phyloP scores from a whole-genome alignment of 2,329 filamentous ascomycete species.

The Colletotrichum musae region DNA sequence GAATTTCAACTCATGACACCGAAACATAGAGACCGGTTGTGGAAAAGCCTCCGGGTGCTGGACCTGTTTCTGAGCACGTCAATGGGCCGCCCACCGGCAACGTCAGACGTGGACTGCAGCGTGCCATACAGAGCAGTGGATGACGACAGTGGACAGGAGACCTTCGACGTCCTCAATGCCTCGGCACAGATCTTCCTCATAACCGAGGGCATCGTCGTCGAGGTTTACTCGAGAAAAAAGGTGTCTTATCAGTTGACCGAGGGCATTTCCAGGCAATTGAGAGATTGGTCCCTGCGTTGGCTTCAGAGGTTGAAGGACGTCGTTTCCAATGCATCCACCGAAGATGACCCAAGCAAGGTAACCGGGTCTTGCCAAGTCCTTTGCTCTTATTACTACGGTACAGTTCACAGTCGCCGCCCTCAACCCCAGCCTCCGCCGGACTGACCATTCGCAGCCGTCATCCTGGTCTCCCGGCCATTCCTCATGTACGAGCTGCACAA shows the following conservation, averaged over 20 bases:
- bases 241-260: slow-evolving; percentile 68
- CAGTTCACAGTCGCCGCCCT: not conserved
- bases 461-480: slow-evolving; percentile 69
- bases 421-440: not conserved
- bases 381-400: slow-evolving; percentile 65
- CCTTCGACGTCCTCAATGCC: slow-evolving; percentile 63
- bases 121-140: slow-evolving; percentile 60
- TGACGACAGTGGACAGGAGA: slow-evolving; percentile 53
- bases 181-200: slow-evolving; percentile 68
- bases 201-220: slow-evolving; percentile 63
- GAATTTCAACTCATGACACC: not conserved
- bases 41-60: slow-evolving; percentile 67
- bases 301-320: slow-evolving; percentile 59
- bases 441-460: slow-evolving; percentile 56
- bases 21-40: slow-evolving; percentile 58
- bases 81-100: slow-evolving; percentile 68
- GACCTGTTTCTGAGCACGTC: slow-evolving; percentile 68
- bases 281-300: slow-evolving; percentile 67
- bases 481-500: slow-evolving; percentile 69
- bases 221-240: slow-evolving; percentile 68
- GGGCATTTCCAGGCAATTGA: slow-evolving; percentile 66
- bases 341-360: slow-evolving; percentile 48
- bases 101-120: slow-evolving; percentile 69
- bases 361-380: slow-evolving; percentile 67
- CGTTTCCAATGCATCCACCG: slow-evolving; percentile 46